Percentiles rank a stretch among this genome's conserved stretches.
Evolutionary conservation across 768 basidiomycete genomes (phyloP).

Genomic region (Megacollybia marginata): DNA sequence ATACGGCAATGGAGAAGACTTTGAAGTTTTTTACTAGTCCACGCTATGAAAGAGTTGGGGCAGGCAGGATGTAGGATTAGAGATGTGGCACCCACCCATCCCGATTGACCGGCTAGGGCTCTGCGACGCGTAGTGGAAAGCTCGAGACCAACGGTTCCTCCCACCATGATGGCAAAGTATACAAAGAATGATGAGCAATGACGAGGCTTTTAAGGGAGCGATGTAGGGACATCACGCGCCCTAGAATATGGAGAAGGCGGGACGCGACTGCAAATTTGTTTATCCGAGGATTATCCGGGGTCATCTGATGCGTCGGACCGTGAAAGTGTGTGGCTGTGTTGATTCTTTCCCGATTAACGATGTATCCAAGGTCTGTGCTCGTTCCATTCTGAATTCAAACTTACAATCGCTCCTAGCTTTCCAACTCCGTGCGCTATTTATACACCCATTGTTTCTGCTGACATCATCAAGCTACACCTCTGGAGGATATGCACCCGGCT

Average conservation of each 20-base stretch:
- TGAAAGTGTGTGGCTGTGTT: too few relatives aligned
- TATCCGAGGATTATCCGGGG: too few relatives aligned
- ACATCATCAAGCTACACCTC: not conserved
- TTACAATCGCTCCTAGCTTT: not conserved
- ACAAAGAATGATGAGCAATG: too few relatives aligned
- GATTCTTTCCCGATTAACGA: too few relatives aligned
- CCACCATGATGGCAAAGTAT: constrained; percentile 32
- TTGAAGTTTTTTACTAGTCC: constrained; percentile 61
- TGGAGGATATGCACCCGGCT: constrained; percentile 31
- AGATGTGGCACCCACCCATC: constrained; percentile 47
- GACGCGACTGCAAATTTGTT: too few relatives aligned
- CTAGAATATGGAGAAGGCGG: too few relatives aligned
- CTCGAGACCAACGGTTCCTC: constrained; percentile 25
- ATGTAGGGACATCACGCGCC: too few relatives aligned
- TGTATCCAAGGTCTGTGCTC: not conserved
- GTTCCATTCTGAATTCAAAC: not conserved
- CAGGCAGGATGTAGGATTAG: constrained; percentile 3
- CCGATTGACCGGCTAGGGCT: constrained; percentile 55
- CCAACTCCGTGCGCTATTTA: not conserved
- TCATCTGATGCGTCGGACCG: too few relatives aligned
- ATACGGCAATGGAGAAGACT: constrained; percentile 63
- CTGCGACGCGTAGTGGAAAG: constrained; percentile 40
- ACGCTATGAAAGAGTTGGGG: constrained; percentile 26
- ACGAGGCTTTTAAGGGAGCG: too few relatives aligned
- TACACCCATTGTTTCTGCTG: not conserved